phyloP scores from a whole-genome alignment of 257 asterid species.

The Plantago ovata region DNA sequence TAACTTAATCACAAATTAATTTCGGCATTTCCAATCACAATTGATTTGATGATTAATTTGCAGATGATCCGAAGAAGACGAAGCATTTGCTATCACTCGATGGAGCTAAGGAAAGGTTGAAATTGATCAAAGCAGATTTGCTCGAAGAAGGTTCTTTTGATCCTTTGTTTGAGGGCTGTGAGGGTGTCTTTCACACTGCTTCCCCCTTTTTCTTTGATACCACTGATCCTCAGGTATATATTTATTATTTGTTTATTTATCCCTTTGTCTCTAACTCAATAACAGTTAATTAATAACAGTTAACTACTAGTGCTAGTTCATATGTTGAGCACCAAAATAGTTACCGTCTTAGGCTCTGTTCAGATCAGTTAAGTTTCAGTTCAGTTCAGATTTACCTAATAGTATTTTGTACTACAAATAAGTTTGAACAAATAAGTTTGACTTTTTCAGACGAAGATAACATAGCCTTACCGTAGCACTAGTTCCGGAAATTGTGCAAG shows the following conservation, averaged over 20 bases:
- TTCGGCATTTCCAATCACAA: neutral
- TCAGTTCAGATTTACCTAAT: too few species aligned
- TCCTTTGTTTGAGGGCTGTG: slow-evolving; percentile 48
- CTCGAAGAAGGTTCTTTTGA: slow-evolving; percentile 64
- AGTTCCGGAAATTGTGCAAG: too few species aligned
- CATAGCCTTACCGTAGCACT: too few species aligned
- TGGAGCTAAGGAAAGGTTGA: slow-evolving; percentile 71
- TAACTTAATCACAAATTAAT: too few species aligned
- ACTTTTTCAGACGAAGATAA: too few species aligned
- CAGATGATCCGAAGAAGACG: slow-evolving; percentile 50
- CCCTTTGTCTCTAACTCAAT: neutral
- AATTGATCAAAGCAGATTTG: slow-evolving; percentile 48
- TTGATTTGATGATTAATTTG: neutral
- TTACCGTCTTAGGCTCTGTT: too few species aligned
- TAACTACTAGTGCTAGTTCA: too few species aligned
- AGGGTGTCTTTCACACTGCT: slow-evolving; percentile 64
- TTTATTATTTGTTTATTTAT: neutral
- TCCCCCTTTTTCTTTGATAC: slow-evolving; percentile 51
- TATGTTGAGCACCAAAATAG: too few species aligned
- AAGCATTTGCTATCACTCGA: slow-evolving; percentile 53
- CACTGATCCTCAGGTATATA: slow-evolving; percentile 33
- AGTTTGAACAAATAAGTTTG: too few species aligned
- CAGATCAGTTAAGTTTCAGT: too few species aligned
- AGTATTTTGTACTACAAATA: too few species aligned
- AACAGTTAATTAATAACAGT: too few species aligned